These are phyloP conservation scores for Suhomyces chickasaworum DNA, from an alignment of 1,139 yeast species.

Conservation along the genomic window DNA sequence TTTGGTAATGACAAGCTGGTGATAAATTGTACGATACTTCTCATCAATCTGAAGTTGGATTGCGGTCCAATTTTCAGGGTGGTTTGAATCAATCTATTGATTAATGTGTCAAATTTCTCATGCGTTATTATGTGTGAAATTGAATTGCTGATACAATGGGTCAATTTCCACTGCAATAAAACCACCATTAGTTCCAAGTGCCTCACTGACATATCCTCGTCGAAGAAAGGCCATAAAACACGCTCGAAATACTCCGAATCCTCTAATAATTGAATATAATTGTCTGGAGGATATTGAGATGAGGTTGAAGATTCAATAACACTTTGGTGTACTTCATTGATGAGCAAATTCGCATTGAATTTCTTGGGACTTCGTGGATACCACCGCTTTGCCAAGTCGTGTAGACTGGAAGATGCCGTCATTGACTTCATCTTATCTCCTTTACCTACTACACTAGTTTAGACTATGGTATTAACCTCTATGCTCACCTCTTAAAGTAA, in stretches of 20 bases:
- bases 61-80: slow-evolving; percentile 8
- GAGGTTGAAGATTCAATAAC: slow-evolving; percentile 11
- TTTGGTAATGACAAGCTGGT: not conserved
- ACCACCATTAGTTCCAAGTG: slow-evolving; percentile 41
- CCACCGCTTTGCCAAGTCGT: slow-evolving; percentile 21
- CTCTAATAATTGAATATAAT: slow-evolving; percentile 16
- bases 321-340: slow-evolving; percentile 27
- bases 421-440: not conserved
- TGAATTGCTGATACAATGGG: not conserved
- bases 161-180: slow-evolving; percentile 4
- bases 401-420: not conserved
- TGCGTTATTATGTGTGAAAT: not conserved
- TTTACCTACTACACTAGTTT: not conserved
- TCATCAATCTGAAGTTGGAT: slow-evolving; percentile 8
- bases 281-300: slow-evolving; percentile 3
- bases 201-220: slow-evolving; percentile 36
- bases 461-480: not conserved
- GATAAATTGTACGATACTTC: slow-evolving; percentile 11
- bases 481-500: not conserved
- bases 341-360: slow-evolving; percentile 18
- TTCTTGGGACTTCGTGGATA: slow-evolving; percentile 21
- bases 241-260: slow-evolving; percentile 27
- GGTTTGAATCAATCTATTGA: slow-evolving; percentile 12
- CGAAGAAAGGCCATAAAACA: slow-evolving; percentile 45
- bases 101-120: slow-evolving; percentile 13